Base-by-base conservation (phyloP, 441 rosid genomes). In the Viola pubescens region DNA sequence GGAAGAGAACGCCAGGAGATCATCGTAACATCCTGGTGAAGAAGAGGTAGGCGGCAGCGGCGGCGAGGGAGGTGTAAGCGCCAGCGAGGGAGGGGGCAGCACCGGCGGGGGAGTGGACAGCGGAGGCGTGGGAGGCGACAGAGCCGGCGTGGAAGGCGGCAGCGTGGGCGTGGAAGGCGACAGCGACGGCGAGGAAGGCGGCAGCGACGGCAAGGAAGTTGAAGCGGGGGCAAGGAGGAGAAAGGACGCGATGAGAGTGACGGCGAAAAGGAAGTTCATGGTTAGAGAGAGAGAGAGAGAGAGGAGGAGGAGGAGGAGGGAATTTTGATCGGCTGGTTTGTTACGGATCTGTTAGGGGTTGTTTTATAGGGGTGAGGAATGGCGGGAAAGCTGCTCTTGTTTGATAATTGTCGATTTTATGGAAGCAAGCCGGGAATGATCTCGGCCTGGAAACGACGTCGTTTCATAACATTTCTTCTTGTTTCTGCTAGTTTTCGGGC, bases 1-100 rank as follows among this genome's bases (percentile, higher is more conserved):
- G 9, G 94, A 85, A 19, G 96, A 86, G 67, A 91, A 75, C 54
- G 80, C 77, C 50, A 86, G 81, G 52, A 91, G 81, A 70, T 77
- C 75, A 9, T 70, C 64, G 58, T 73, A 64, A 72, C 95, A 91
- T 4, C 75, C 72, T 4, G 55, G 70, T 14, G 51, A 59, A 0
- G 73, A 56, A 1, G 41, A 14, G 4, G 41, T 34, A 4, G n/a
- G 45, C 4, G 11, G 54, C 55, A 19, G 71, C 64, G 4, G 75
- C 12, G 41, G 63, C 1, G 42, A 57, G 45, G 63, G 68, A 40
- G 63, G 68, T 65, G 64, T 16, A 1, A 16, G 34, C 34, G 34
- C 3, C 34, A 2, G 34, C 34, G 34, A 26, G 3, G 34, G 3
- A 26, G 10, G 10, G 1, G 46, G 46, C 10, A 3, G 2, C 10